Evolutionary conservation across 768 basidiomycete genomes (phyloP).

Genomic region (Auriculariales sp.): DNA sequence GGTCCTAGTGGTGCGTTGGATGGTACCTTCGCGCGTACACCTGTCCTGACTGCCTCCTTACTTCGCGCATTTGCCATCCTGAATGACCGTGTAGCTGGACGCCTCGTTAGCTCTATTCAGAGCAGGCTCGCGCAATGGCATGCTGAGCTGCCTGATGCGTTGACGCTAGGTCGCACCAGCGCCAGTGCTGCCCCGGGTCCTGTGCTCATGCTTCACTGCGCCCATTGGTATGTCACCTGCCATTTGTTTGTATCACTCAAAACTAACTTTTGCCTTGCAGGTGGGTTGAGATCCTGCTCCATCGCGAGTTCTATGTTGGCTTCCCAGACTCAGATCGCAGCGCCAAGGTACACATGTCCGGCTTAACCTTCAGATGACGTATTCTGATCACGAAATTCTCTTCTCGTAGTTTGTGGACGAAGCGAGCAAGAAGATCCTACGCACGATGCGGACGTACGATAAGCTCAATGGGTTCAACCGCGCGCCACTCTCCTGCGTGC

Average conservation of each 20-base stretch:
- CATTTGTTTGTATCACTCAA: too few species aligned
- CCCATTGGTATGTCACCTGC: constrained; percentile 46
- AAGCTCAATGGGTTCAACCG: not conserved
- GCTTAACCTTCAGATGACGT: not conserved
- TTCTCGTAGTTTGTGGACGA: not conserved
- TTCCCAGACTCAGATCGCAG: not conserved
- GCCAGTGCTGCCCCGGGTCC: constrained; percentile 40
- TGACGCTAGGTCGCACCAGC: constrained; percentile 20
- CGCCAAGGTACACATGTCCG: not conserved
- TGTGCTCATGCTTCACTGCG: constrained; percentile 38
- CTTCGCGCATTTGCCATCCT: too few species aligned
- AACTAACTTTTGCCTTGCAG: too few species aligned
- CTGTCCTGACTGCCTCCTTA: too few species aligned
- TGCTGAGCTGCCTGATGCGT: not conserved
- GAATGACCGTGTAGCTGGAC: too few species aligned
- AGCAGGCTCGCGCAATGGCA: not conserved
- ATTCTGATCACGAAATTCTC: not conserved
- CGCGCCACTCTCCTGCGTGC: not conserved
- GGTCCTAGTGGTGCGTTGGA: too few species aligned
- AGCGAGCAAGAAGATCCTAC: not conserved
- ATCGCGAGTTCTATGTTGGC: constrained; percentile 29
- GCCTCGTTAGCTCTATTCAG: not conserved
- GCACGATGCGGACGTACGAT: not conserved
- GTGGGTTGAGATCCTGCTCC: constrained; percentile 46
- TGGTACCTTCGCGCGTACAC: too few species aligned